phyloP scores from a whole-genome alignment of 768 basidiomycete species.

The Agrocybe pediades region DNA sequence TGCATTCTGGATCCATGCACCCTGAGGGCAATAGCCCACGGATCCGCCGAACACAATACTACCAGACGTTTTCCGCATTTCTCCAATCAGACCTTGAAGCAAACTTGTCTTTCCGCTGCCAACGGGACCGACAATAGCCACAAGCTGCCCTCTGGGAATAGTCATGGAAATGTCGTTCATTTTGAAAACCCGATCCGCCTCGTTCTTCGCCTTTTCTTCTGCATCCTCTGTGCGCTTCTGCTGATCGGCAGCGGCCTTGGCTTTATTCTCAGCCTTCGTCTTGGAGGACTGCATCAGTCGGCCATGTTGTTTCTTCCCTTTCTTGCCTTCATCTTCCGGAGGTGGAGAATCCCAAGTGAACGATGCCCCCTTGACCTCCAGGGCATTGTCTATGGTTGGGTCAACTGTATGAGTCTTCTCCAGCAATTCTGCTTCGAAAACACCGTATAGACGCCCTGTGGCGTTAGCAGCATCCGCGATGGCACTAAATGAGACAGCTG shows the following conservation, averaged over 20 bases:
- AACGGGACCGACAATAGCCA: conserved; percentile 84
- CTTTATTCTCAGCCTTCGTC: conserved; percentile 19
- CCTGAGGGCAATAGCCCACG: conserved; percentile 85
- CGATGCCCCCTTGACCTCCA: conserved; percentile 66
- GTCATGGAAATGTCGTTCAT: conserved; percentile 61
- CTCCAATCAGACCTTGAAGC: conserved; percentile 76
- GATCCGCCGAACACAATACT: conserved; percentile 71
- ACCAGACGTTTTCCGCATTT: conserved; percentile 76
- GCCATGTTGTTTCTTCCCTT: background rate
- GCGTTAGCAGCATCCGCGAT: conserved; percentile 87
- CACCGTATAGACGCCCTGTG: conserved; percentile 68
- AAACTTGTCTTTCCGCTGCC: conserved; percentile 72
- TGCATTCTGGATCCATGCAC: conserved; percentile 90
- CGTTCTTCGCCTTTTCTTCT: conserved; percentile 14
- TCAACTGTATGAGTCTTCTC: conserved; percentile 60
- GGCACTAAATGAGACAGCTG: conserved; percentile 72
- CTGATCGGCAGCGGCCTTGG: conserved; percentile 6
- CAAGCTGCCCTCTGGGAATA: conserved; percentile 75
- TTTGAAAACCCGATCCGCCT: conserved; percentile 55
- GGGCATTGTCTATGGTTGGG: conserved; percentile 54
- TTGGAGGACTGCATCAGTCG: background rate
- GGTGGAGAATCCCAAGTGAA: conserved; percentile 89
- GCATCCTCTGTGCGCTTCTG: background rate
- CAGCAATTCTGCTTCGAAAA: conserved; percentile 84
- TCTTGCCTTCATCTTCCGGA: conserved; percentile 27